These are phyloP conservation scores for Xylariales sp. DNA, from an alignment of 2,329 filamentous ascomycete species.

Conservation along the genomic window DNA sequence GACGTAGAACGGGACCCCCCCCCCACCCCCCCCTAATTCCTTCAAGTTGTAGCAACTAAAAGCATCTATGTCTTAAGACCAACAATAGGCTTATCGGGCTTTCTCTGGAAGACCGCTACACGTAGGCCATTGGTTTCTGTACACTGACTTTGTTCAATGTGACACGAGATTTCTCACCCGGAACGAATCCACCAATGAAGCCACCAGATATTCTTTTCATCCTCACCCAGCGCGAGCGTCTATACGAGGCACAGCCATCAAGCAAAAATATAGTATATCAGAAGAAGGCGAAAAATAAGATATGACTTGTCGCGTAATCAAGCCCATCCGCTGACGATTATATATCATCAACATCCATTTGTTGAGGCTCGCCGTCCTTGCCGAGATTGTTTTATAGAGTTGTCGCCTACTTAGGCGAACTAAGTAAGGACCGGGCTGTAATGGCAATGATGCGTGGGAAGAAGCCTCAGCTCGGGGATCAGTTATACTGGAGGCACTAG, in stretches of 20 bases:
- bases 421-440: neutral
- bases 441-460: neutral
- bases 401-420: neutral
- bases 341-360: neutral
- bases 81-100: too few species aligned
- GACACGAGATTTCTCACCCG: neutral
- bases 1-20: too few species aligned
- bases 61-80: neutral
- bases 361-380: neutral
- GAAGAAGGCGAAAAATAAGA: neutral
- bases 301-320: neutral
- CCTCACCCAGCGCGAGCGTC: too few species aligned
- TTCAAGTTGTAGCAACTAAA: neutral
- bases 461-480: neutral
- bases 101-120: too few species aligned
- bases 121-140: neutral
- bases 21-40: neutral
- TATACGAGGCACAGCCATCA: too few species aligned
- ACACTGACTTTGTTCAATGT: too few species aligned
- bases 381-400: neutral
- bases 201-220: neutral
- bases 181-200: constrained; percentile 1
- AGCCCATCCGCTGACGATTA: neutral
- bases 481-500: neutral
- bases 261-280: too few species aligned